Evolutionary conservation across 1,139 yeast genomes (phyloP).

Genomic region (Nakaseomyces kungkrabaensis): DNA sequence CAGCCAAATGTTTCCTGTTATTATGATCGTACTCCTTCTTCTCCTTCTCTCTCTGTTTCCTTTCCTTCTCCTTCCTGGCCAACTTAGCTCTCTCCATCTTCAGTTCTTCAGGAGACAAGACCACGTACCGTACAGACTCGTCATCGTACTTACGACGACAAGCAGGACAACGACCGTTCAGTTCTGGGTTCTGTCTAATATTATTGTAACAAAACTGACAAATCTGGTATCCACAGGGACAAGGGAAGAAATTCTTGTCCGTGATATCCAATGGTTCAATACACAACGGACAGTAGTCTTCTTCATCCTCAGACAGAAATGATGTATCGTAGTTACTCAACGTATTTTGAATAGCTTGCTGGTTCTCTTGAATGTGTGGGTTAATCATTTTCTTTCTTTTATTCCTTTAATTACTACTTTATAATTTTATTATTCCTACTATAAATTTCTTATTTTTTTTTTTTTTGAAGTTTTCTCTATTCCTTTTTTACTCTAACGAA

Average conservation of each 20-base stretch:
- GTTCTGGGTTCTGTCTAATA: slow-evolving; percentile 87
- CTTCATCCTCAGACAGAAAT: slow-evolving; percentile 29
- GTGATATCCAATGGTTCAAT: slow-evolving; percentile 96
- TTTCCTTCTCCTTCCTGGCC: slow-evolving; percentile 74
- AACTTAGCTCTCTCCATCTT: slow-evolving; percentile 68
- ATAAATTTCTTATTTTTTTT: not conserved
- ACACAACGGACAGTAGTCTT: slow-evolving; percentile 65
- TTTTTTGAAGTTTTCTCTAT: not conserved
- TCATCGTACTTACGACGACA: slow-evolving; percentile 93
- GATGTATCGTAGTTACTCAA: slow-evolving; percentile 27
- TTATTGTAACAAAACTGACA: slow-evolving; percentile 98
- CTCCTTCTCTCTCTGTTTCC: slow-evolving; percentile 83
- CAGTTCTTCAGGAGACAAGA: slow-evolving; percentile 76
- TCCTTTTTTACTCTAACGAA: too few relatives aligned
- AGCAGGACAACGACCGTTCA: slow-evolving; percentile 95
- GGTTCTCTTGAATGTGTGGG: slow-evolving; percentile 23
- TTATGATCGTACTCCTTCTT: slow-evolving; percentile 85
- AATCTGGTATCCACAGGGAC: slow-evolving; percentile 98
- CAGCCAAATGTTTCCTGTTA: slow-evolving; percentile 85
- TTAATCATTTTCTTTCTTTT: slow-evolving; percentile 13
- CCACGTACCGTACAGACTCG: slow-evolving; percentile 79
- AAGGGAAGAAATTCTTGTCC: slow-evolving; percentile 93
- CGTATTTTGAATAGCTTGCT: slow-evolving; percentile 24
- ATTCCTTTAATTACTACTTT: not conserved
- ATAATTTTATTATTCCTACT: not conserved